These are phyloP conservation scores for Termitomyces sp. DNA, from an alignment of 768 basidiomycete species.

Conservation along the genomic window DNA sequence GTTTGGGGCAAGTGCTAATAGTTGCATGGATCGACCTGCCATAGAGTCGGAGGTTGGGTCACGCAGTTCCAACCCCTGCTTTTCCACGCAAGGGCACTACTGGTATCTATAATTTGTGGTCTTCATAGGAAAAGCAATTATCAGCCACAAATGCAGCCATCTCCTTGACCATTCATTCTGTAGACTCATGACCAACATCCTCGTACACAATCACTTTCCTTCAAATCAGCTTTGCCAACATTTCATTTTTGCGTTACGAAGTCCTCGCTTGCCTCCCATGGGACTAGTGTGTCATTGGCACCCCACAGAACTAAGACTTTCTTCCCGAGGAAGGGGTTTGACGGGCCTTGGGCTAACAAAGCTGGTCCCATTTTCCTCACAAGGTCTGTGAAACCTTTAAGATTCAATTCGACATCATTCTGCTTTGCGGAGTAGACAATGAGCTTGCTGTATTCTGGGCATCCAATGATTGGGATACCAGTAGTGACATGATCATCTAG, in stretches of 20 bases:
- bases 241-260: conserved; percentile 50
- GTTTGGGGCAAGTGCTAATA: too few relatives aligned
- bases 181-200: conserved; percentile 58
- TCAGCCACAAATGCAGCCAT: conserved; percentile 30
- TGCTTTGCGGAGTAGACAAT: conserved; percentile 50
- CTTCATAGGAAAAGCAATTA: conserved; percentile 9
- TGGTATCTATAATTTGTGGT: neutral
- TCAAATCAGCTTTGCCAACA: conserved; percentile 48
- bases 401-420: conserved; percentile 42
- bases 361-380: conserved; percentile 46
- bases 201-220: conserved; percentile 49
- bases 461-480: conserved; percentile 57
- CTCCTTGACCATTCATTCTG: conserved; percentile 52
- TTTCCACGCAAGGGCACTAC: too few relatives aligned
- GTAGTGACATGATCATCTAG: conserved; percentile 40
- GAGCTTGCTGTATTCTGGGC: conserved; percentile 60
- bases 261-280: conserved; percentile 47
- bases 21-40: too few relatives aligned
- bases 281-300: conserved; percentile 58
- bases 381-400: conserved; percentile 42
- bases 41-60: too few relatives aligned
- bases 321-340: conserved; percentile 66
- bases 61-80: too few relatives aligned
- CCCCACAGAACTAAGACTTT: conserved; percentile 72
- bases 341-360: conserved; percentile 27